Evolutionary conservation across 2,329 filamentous ascomycete species (phyloP), one percentile per base, ranked within the genome.

Genomic region (Elsinoe batatas): DNA sequence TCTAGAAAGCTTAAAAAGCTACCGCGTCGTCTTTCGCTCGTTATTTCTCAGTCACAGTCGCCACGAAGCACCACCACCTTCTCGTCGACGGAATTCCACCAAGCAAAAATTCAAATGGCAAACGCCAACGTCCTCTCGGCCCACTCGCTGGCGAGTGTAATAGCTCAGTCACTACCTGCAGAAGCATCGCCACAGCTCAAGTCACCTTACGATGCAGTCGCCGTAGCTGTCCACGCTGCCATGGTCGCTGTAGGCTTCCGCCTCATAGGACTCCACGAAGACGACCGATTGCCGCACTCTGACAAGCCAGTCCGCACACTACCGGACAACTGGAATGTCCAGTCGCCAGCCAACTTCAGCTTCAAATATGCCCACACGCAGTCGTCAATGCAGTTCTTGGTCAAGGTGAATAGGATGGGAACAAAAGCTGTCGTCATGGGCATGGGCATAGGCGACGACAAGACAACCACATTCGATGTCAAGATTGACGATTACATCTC

Each of bases 311-410:
- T 77, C 30, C 74, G 80, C 65, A 81, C 81, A 32, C 77, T 97
- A 2, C 88, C 89, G 0, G 57, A 78, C 13, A 79, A 83, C 71
- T 97, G 93, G 93, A 95, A 95, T 69, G 3, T 26, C 7, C 75
- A 82, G 11, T 80, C 80, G 57, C 81, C 81, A 59, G 82, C 83
- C 12, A 75, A 76, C 46, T 85, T 88, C 67, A 81, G 85, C 56
- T 96, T 97, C 70, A 82, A 90, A 60, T 97, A 97, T 73, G 82
- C 83, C 3, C 91, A 96, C 69, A 76, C 81, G 20, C 88, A 95
- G 67, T 95, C 89, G 0, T 84, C 89, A 13, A 88, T 91, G 80
- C 81, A 85, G 58, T 95, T 87, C 66, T 76, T 95, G 26, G 69
- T 96, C 62, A 91, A 90, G 67, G 73, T 95, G 59, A 89, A 85